Conservation (phyloP, 2,329 filamentous ascomycete genomes). For the Chaetomiaceae sp. region DNA sequence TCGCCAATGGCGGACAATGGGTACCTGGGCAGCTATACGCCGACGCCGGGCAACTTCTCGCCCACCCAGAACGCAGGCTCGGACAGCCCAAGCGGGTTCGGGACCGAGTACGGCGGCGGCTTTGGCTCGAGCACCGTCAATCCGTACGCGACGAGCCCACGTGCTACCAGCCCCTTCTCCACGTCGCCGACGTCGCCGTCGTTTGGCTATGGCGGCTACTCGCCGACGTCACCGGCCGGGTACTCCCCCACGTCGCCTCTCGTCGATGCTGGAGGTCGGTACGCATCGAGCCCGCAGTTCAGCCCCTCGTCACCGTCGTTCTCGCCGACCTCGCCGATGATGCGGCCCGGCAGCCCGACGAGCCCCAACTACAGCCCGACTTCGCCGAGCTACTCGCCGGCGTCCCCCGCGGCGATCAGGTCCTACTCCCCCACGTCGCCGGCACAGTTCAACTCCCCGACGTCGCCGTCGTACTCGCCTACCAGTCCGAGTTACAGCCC, state of each 20-base stretch:
- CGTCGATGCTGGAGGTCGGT: conserved; percentile 50
- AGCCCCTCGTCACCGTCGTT: conserved; percentile 61
- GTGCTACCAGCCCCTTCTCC: conserved; percentile 72
- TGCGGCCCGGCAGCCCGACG: conserved; percentile 51
- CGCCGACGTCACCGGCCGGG: conserved; percentile 69
- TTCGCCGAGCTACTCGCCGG: conserved; percentile 61
- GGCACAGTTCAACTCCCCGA: conserved; percentile 66
- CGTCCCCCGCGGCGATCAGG: conserved; percentile 52
- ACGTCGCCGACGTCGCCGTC: conserved; percentile 64
- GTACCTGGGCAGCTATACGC: conserved; percentile 55
- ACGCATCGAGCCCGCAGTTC: conserved; percentile 58
- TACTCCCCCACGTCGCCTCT: conserved; percentile 75
- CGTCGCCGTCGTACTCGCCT: conserved; percentile 68
- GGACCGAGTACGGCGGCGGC: conserved; percentile 53
- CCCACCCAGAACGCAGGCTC: conserved; percentile 74
- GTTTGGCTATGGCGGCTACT: conserved; percentile 61
- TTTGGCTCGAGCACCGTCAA: conserved; percentile 53
- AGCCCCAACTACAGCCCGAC: conserved; percentile 62
- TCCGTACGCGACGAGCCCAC: conserved; percentile 66
- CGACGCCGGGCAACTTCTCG: conserved; percentile 64
- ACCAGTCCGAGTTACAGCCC: conserved; percentile 69
- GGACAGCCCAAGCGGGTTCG: conserved; percentile 63
- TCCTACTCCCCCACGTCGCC: conserved; percentile 70
- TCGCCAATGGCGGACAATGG: conserved; percentile 73
- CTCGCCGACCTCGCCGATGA: conserved; percentile 57